Evolutionary conservation across 768 basidiomycete genomes (phyloP), one percentile per base, ranked within the genome.

Genomic region (Suillus clintonianus): DNA sequence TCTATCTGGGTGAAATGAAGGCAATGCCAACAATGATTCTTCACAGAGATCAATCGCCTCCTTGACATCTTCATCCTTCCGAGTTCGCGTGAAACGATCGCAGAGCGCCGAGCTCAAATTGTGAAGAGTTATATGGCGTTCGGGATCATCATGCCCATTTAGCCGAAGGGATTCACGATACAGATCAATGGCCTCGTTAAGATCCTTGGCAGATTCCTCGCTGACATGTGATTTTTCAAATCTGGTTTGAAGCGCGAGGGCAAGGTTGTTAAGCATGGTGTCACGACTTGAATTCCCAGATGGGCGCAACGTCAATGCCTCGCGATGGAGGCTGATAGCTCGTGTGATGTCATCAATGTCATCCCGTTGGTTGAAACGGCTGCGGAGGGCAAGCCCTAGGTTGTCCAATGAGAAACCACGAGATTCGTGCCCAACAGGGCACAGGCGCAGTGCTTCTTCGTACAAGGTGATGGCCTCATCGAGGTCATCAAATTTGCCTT

Each of bases 61-160:
- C 1, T 77, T 64, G 7, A 75, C n/a, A 50, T 75, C 75, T 22
- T 62, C 45, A 6, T 2, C 14, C 36, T 67, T 59, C 1, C 27
- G 5, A 14, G 11, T 32, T 3, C 51, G 5, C 22, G 51, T 17
- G 60, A 70, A 73, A 30, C 70, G 69, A 5, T 56, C 34, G 22
- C 55, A 43, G 27, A 73, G 65, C 14, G 67, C 70, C 2, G 37
- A 51, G 24, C 63, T 71, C 15, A 72, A 27, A 1, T 60, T 39
- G 14, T 57, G 5, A 30, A 63, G 65, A 19, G 24, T 47, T 13
- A 8, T 15, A 3, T 64, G 30, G 11, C 62, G 41, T 14, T 64
- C 62, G 14, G 22, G 17, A n/a, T 66, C 61, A 3, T 63, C 67
- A n/a, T 67, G 53, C 4, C 64, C 19, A 7, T 65, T 19, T 3